Conservation (phyloP, 1,284 basidiomycete species). For the Cutaneotrichosporon cyanovorans region DNA sequence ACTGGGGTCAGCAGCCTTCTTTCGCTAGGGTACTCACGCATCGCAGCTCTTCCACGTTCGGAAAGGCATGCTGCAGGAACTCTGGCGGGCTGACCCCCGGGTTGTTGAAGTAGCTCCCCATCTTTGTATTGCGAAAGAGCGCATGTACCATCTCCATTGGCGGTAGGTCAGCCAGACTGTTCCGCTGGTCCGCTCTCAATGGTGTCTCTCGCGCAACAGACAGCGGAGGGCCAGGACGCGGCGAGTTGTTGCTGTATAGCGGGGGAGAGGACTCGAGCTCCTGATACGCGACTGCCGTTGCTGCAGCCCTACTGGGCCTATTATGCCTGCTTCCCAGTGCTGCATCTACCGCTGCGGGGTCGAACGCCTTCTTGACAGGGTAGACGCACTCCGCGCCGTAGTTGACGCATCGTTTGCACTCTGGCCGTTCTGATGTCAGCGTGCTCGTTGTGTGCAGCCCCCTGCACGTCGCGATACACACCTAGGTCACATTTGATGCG, state of each 20-base stretch:
- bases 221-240: background rate
- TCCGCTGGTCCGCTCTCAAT: slow-evolving; percentile 4
- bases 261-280: background rate
- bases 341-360: slow-evolving; percentile 20
- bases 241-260: background rate
- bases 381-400: slow-evolving; percentile 31
- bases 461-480: slow-evolving; percentile 15
- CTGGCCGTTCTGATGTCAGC: slow-evolving; percentile 5
- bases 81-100: slow-evolving; percentile 32
- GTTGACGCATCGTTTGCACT: slow-evolving; percentile 16
- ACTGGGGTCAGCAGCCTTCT: slow-evolving; percentile 16
- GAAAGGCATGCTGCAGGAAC: slow-evolving; percentile 29
- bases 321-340: slow-evolving; percentile 25
- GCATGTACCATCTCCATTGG: slow-evolving; percentile 32
- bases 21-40: slow-evolving; percentile 20
- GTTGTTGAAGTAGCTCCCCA: slow-evolving; percentile 35
- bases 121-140: slow-evolving; percentile 31
- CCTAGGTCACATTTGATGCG: slow-evolving; percentile 35
- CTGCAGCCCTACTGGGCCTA: slow-evolving; percentile 13
- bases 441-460: background rate
- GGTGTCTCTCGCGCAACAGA: too few relatives aligned
- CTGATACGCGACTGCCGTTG: slow-evolving; percentile 10
- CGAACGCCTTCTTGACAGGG: slow-evolving; percentile 31
- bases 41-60: slow-evolving; percentile 28
- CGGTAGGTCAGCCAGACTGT: slow-evolving; percentile 13